Base-by-base conservation (phyloP, 208 protist species). In the Acanthamoeba sp. region DNA sequence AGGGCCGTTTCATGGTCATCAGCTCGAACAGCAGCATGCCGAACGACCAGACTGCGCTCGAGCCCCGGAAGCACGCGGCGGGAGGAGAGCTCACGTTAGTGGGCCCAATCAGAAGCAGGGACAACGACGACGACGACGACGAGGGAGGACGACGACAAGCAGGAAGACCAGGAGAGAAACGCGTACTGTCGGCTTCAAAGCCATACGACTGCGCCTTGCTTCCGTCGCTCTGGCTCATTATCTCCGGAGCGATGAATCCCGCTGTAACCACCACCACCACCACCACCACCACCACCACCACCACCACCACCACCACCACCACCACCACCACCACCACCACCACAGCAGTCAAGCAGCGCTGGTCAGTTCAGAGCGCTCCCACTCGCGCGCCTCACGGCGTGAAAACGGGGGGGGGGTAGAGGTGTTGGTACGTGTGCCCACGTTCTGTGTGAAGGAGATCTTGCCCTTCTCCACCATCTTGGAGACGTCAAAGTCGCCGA, bases 401-500 rank as follows among this genome's bases (percentile, higher is more conserved):
- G 27, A 78, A n/a, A 38, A 84, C 6, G 20, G 18, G 24, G n/a
- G n/a, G n/a, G 42, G 73, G 27, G n/a, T 7, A 52, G 42, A 52
- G 16, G 76, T 12, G 27, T 5, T 10, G 6, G 45, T 85, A 85
- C 76, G 76, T 32, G 76, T 85, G 42, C 76, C 76, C 7, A 85
- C 42, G 42, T 85, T 85, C 32, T 55, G 34, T 7, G 76, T 85
- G 76, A 85, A 85, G 42, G 76, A 59, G 40, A 85, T 32, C 34
- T 85, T 85, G 40, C 76, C 76, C 38, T 48, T 57, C 27, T 27
- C 38, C 38, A 85, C 45, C 18, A 85, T 10, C 45, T 85, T 85
- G 42, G 76, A 85, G 22, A 85, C 76, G 32, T 85, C 76, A 52
- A 85, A 85, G 76, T 85, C 76, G 36, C 76, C 76, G 22, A 59